A percentile compares a stretch with the other conserved stretches of the same genome.
Conservation (phyloP, 2,329 filamentous ascomycete species). For the Zymoseptoria brevis region DNA sequence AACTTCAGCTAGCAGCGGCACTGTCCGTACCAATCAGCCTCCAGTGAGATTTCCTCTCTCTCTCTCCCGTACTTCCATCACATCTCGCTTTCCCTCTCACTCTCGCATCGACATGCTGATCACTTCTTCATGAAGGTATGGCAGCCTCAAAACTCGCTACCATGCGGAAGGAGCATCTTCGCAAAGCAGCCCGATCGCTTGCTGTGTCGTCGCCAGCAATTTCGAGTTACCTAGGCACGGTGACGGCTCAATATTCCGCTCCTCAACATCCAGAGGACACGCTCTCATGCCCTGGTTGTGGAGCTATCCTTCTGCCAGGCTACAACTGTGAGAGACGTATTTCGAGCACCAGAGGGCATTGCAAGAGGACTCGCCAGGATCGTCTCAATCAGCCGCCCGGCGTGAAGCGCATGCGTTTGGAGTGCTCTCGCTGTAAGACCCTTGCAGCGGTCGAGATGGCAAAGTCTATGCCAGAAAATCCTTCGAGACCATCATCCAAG, state of each 20-base stretch:
- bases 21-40: background rate
- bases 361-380: conserved; percentile 4
- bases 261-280: conserved; percentile 44
- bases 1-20: background rate
- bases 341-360: background rate
- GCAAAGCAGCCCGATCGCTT: conserved; percentile 1
- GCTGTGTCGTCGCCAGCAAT: conserved; percentile 8
- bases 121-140: background rate
- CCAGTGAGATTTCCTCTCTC: background rate
- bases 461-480: background rate
- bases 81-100: background rate
- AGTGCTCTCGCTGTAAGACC: conserved; percentile 7
- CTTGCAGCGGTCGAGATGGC: background rate
- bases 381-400: background rate
- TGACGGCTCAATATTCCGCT: conserved; percentile 25
- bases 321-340: conserved; percentile 9
- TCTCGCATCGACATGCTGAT: background rate
- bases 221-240: conserved; percentile 7
- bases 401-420: conserved; percentile 1
- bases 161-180: background rate
- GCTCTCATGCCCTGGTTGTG: conserved; percentile 52
- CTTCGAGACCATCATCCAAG: background rate
- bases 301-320: conserved; percentile 52
- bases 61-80: background rate
- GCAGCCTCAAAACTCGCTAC: background rate